Evolutionary conservation across 768 basidiomycete genomes (phyloP), one percentile per base, ranked within the genome.

Genomic region (Boletus reticuloceps): DNA sequence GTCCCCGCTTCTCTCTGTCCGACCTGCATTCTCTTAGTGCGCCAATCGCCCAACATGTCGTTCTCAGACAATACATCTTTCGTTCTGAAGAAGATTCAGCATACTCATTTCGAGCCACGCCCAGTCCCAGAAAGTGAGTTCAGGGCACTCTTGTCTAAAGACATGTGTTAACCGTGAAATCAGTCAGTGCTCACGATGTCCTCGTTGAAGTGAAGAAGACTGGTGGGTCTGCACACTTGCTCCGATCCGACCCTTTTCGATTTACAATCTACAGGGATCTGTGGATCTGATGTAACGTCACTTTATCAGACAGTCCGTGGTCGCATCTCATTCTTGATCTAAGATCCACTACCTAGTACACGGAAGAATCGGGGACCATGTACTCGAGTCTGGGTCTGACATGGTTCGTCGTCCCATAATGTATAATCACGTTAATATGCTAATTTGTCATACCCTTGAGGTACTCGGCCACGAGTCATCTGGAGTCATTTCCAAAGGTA

Each of bases 391-490:
- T 37, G 66, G 60, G 2, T 59, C 59, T 51, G 91, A 92, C 1
- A 94, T 93, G 88, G 90, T 88, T 63, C 25, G 65, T 54, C 10
- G 40, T 50, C 20, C 55, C 52, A 14, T 55, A 55, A 13, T 37
- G 34, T 46, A 45, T 17, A 44, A 55, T 43, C 6, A 40, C 5
- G 19, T 22, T 40, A 10, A 6, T 20, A 12, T 43, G 19, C 45
- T 50, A 34, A 47, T 39, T 42, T 54, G 22, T 32, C 16, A 44
- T 43, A 45, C 27, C 8, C 13, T 20, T n/a, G 70, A 91, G 93
- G 89, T 94, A 47, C 85, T 98, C 42, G 96, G 96, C 19, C 96
- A 98, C 66, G 96, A 98, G 75, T 93, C 92, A 3, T 78, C 92
- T 27, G 94, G 93, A 12, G 73, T 93, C 46, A 73, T 97, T 47